phyloP scores from a whole-genome alignment of 768 basidiomycete species.

The Tulasnella sp. region DNA sequence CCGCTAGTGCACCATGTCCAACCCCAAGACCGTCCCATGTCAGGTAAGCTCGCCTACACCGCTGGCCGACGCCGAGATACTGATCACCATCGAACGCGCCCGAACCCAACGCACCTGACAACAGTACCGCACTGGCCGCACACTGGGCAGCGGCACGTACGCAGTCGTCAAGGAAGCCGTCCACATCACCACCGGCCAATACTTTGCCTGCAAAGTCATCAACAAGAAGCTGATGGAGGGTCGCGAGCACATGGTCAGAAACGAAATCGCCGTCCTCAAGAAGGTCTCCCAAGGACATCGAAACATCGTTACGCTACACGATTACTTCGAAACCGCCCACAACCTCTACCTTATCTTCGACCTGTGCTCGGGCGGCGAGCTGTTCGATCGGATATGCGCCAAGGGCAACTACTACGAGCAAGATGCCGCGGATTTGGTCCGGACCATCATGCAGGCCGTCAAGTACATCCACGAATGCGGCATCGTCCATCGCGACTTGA shows the following conservation, averaged over 20 bases:
- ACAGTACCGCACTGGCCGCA: conserved; percentile 84
- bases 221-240: conserved; percentile 99
- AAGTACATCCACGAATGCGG: conserved; percentile 87
- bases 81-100: not conserved
- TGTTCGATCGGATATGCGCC: conserved; percentile 98
- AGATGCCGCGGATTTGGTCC: conserved; percentile 84
- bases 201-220: conserved; percentile 99
- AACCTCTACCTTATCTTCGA: conserved; percentile 95
- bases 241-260: conserved; percentile 96
- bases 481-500: conserved; percentile 95
- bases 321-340: conserved; percentile 96
- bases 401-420: conserved; percentile 96
- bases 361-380: conserved; percentile 93
- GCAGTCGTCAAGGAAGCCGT: conserved; percentile 95
- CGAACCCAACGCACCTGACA: not conserved
- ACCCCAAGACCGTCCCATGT: conserved; percentile 46
- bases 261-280: conserved; percentile 95
- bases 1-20: conserved; percentile 25
- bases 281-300: conserved; percentile 82
- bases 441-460: conserved; percentile 82
- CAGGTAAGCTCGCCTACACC: conserved; percentile 40
- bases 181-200: conserved; percentile 86
- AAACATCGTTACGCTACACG: conserved; percentile 91
- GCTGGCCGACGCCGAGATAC: not conserved
- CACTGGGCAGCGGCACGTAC: conserved; percentile 88